Conservation (phyloP, 2,329 filamentous ascomycete genomes). For the Colletotrichum sojae region DNA sequence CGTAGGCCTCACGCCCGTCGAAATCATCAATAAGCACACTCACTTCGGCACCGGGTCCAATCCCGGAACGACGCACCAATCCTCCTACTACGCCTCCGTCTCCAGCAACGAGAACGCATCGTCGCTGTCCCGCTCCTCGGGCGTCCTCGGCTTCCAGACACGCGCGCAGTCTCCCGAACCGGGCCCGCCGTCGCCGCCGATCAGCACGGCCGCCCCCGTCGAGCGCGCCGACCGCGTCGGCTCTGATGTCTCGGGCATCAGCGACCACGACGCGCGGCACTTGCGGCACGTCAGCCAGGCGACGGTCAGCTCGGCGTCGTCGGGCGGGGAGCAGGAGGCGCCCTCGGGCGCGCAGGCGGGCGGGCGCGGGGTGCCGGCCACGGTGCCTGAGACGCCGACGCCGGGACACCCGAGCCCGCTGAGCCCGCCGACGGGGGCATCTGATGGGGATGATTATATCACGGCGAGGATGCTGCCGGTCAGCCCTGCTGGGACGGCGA, state of each 20-base stretch:
- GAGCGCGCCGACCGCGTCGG: conserved; percentile 49
- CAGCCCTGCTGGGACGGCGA: conserved; percentile 32
- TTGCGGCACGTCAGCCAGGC: conserved; percentile 59
- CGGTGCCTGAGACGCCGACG: conserved; percentile 36
- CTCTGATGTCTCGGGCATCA: conserved; percentile 59
- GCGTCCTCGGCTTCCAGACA: conserved; percentile 31
- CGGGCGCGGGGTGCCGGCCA: conserved; percentile 15
- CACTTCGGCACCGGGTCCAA: conserved; percentile 45
- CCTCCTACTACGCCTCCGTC: conserved; percentile 46
- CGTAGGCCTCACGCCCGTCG: conserved; percentile 55
- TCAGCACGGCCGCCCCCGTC: conserved; percentile 20
- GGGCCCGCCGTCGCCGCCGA: conserved; percentile 15
- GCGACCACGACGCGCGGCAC: conserved; percentile 56
- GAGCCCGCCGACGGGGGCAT: conserved; percentile 47
- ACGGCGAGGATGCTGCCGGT: conserved; percentile 41
- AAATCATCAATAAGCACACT: conserved; percentile 56
- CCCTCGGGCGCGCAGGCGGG: conserved; percentile 8
- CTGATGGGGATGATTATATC: conserved; percentile 47
- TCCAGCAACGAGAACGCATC: conserved; percentile 41
- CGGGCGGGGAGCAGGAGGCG: conserved; percentile 20
- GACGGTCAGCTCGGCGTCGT: conserved; percentile 52
- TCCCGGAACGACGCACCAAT: conserved; percentile 48
- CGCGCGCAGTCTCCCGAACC: conserved; percentile 37
- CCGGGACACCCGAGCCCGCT: conserved; percentile 34
- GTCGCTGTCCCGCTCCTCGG: conserved; percentile 38